Evolutionary conservation across 139 green algal species (phyloP).

Genomic region (Micractinium conductrix): DNA sequence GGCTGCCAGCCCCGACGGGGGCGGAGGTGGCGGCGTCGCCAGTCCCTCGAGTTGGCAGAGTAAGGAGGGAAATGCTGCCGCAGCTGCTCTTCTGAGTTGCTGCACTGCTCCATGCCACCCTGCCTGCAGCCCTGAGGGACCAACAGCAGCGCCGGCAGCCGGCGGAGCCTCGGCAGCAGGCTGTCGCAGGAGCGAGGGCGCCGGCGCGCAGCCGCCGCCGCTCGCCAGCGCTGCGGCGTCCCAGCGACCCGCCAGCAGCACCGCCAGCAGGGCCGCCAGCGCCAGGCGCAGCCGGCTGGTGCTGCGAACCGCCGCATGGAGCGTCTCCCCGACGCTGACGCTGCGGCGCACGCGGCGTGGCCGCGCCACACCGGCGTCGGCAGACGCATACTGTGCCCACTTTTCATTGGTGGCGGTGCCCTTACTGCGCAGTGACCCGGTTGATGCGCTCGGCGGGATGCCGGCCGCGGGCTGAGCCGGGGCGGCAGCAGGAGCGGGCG

Average conservation of each 20-base stretch:
- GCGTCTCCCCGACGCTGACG: slow-evolving; percentile 20
- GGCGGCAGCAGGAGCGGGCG: background rate
- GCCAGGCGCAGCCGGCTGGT: slow-evolving; percentile 25
- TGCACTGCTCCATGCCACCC: background rate
- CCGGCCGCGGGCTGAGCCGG: background rate
- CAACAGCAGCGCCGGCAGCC: no score
- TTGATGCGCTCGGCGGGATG: background rate
- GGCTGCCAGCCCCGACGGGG: background rate
- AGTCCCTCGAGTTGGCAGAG: background rate
- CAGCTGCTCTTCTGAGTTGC: background rate
- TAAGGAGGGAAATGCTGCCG: background rate
- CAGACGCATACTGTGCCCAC: slow-evolving; percentile 10
- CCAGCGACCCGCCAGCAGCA: slow-evolving; percentile 20
- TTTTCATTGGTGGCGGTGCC: slow-evolving; percentile 19
- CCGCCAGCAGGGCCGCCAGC: slow-evolving; percentile 22
- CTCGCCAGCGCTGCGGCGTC: background rate
- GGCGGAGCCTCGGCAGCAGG: background rate
- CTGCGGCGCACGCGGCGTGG: background rate
- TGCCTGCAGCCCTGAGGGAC: background rate
- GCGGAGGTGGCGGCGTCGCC: background rate
- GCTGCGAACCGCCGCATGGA: slow-evolving; percentile 15
- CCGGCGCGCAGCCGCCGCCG: no score
- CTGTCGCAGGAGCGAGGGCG: no score
- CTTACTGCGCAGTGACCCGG: background rate
- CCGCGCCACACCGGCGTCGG: background rate